Evolutionary conservation across 495 filamentous ascomycete genomes (phyloP).

Genomic region (Mytilinidion resinicola): DNA sequence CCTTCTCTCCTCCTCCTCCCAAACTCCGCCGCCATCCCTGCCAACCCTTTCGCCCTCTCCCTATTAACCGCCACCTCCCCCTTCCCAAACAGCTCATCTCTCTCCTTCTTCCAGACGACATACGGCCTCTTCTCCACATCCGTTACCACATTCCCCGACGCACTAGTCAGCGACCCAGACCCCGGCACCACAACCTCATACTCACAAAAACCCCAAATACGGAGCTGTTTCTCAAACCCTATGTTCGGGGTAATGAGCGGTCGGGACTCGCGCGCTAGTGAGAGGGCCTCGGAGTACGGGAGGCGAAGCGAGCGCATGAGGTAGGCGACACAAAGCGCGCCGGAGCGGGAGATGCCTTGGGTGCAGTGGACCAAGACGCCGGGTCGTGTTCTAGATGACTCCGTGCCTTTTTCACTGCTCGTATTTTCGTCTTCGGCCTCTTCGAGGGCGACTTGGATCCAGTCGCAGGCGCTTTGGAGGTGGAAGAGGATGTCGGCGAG

Average conservation of each 20-base stretch:
- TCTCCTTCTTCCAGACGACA: constrained; percentile 1
- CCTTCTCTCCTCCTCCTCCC: background rate
- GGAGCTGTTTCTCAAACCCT: constrained; percentile 8
- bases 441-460: background rate
- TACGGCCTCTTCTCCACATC: background rate
- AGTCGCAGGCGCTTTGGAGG: constrained; percentile 1
- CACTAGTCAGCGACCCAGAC: background rate
- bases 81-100: background rate
- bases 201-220: constrained; percentile 4
- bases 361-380: constrained; percentile 5
- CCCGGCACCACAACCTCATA: background rate
- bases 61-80: constrained; percentile 1
- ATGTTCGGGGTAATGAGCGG: background rate
- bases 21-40: background rate
- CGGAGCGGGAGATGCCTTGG: constrained; percentile 6
- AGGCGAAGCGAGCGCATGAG: background rate
- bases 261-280: background rate
- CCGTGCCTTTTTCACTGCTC: background rate
- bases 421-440: background rate
- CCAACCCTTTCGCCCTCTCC: background rate
- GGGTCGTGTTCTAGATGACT: background rate
- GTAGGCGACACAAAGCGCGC: background rate
- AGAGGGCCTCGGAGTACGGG: background rate
- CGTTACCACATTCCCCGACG: background rate
- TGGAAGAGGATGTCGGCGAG: constrained; percentile 1